Conservation (phyloP, 2,329 filamentous ascomycete genomes). For the Pleoardoris graminearum region DNA sequence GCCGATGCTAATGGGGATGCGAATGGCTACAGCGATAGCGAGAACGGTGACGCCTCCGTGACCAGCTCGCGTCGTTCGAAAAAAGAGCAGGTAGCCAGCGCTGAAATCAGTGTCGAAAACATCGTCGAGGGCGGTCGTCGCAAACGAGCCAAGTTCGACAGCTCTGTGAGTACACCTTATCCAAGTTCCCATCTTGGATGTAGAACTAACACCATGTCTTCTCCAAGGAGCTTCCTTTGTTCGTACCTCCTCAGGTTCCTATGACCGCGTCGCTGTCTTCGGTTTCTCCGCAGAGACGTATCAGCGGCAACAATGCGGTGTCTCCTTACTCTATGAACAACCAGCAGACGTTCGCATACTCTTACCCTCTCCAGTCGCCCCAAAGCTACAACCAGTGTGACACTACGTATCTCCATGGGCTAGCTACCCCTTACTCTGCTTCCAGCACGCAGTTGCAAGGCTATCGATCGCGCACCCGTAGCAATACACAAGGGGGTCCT, state of each 20-base stretch:
- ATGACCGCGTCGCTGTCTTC: conserved; percentile 97
- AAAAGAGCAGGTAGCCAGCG: conserved; percentile 84
- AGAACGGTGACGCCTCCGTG: conserved; percentile 75
- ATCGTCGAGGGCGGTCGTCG: conserved; percentile 96
- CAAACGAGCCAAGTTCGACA: conserved; percentile 93
- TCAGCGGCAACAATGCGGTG: conserved; percentile 70
- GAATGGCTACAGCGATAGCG: conserved; percentile 84
- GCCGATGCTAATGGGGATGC: conserved; percentile 65
- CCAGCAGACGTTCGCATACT: conserved; percentile 79
- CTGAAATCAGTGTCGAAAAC: conserved; percentile 96
- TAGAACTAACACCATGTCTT: conserved; percentile 28
- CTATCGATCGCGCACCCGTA: conserved; percentile 42
- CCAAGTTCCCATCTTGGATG: conserved; percentile 16
- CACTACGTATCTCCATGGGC: conserved; percentile 40
- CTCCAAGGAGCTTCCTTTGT: conserved; percentile 85
- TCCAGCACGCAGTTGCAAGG: conserved; percentile 38
- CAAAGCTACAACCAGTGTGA: conserved; percentile 65
- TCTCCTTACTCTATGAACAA: conserved; percentile 75
- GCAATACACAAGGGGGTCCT: conserved; percentile 44
- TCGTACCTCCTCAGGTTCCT: conserved; percentile 79
- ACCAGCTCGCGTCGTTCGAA: conserved; percentile 73
- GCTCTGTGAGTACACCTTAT: conserved; percentile 73
- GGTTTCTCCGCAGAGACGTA: conserved; percentile 84
- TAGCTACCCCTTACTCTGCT: conserved; percentile 42
- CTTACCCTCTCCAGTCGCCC: conserved; percentile 78